phyloP scores from a whole-genome alignment of 345 rosid genomes.

The Hibiscus mutabilis region DNA sequence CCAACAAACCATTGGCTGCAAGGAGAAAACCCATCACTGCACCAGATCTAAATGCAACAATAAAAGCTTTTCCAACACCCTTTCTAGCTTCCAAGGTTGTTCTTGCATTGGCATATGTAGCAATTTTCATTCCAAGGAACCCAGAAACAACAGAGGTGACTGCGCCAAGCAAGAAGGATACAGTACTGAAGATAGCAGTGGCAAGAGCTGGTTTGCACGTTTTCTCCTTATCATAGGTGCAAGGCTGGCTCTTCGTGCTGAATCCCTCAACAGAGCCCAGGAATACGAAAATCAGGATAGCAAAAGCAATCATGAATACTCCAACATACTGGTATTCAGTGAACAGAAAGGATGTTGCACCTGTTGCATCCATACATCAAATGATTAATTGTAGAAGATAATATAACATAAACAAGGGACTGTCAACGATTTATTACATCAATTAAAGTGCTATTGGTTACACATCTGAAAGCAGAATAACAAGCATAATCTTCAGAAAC shows the following conservation, averaged over 20 bases:
- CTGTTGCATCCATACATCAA: slow-evolving; percentile 18
- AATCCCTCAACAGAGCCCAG: slow-evolving; percentile 58
- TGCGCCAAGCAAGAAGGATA: slow-evolving; percentile 62
- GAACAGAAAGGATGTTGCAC: slow-evolving; percentile 54
- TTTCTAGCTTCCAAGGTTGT: slow-evolving; percentile 77
- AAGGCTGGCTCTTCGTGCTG: slow-evolving; percentile 56
- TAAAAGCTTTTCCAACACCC: slow-evolving; percentile 81
- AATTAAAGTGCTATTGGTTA: neutral
- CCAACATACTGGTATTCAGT: slow-evolving; percentile 56
- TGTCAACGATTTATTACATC: neutral
- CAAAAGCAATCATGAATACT: slow-evolving; percentile 48
- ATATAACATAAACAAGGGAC: neutral
- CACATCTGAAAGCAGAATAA: neutral
- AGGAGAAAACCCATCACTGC: slow-evolving; percentile 84
- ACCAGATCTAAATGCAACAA: slow-evolving; percentile 65
- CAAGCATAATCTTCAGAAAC: neutral
- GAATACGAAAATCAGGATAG: slow-evolving; percentile 42
- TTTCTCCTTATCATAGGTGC: slow-evolving; percentile 46
- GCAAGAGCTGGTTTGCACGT: slow-evolving; percentile 74
- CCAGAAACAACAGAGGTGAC: slow-evolving; percentile 66
- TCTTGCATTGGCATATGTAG: slow-evolving; percentile 77
- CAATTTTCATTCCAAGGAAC: slow-evolving; percentile 82
- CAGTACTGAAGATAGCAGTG: slow-evolving; percentile 64
- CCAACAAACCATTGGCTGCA: slow-evolving; percentile 72
- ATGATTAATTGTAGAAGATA: neutral